phyloP scores from a whole-genome alignment of 768 basidiomycete genomes.

The Sutorius australiensis region DNA sequence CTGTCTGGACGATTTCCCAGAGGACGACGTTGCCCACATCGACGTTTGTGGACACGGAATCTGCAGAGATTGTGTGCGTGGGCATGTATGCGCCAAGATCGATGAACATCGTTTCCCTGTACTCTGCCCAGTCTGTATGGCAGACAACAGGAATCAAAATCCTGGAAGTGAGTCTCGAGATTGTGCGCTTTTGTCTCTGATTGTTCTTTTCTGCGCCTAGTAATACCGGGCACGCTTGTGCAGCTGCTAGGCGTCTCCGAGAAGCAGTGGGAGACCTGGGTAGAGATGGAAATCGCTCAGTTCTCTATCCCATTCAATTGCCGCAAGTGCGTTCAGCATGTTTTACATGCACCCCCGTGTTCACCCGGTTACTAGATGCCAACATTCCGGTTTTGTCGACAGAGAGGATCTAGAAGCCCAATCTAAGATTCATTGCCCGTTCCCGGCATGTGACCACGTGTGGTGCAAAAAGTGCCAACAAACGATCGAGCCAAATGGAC shows the following conservation, averaged over 20 bases:
- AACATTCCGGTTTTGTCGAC: constrained; percentile 48
- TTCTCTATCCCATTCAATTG: constrained; percentile 45
- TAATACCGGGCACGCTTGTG: constrained; percentile 35
- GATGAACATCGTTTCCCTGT: constrained; percentile 56
- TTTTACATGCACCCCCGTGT: neutral
- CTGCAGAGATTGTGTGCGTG: constrained; percentile 49
- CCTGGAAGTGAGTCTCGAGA: constrained; percentile 27
- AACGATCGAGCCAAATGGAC: constrained; percentile 30
- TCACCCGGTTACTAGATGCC: constrained; percentile 39
- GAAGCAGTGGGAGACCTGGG: constrained; percentile 39
- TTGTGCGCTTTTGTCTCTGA: neutral
- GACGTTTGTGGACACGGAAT: constrained; percentile 47
- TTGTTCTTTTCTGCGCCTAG: constrained; percentile 23
- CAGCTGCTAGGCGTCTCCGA: constrained; percentile 44
- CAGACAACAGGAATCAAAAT: constrained; percentile 28
- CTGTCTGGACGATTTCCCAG: constrained; percentile 49
- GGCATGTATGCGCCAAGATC: constrained; percentile 45
- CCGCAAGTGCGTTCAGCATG: constrained; percentile 39
- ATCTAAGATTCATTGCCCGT: constrained; percentile 46
- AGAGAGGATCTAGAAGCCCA: constrained; percentile 40
- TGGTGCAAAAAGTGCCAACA: constrained; percentile 65
- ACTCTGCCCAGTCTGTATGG: constrained; percentile 53
- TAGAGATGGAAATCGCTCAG: constrained; percentile 44
- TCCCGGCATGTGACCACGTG: constrained; percentile 42
- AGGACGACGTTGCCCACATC: constrained; percentile 41